These are phyloP conservation scores for Kingdonia uniflora DNA, from an alignment of 164 flowering plant genomes.

Conservation along the genomic window DNA sequence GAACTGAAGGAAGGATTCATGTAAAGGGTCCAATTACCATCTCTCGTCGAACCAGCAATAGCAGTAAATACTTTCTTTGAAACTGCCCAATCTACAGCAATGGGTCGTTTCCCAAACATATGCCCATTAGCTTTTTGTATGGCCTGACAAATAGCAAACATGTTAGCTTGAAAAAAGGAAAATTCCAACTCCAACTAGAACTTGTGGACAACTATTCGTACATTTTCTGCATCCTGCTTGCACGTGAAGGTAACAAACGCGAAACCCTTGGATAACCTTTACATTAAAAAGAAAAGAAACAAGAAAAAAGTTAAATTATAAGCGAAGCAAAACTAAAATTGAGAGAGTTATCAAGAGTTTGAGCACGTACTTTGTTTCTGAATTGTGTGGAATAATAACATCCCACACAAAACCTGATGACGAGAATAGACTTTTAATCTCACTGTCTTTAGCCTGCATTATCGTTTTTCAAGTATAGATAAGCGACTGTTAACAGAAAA, in stretches of 20 bases:
- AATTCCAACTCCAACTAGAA: not conserved
- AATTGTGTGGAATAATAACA: slow-evolving; percentile 56
- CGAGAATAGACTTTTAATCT: slow-evolving; percentile 61
- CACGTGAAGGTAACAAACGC: slow-evolving; percentile 87
- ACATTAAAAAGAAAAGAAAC: not conserved
- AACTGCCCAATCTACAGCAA: slow-evolving; percentile 99
- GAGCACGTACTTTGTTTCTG: slow-evolving; percentile 59
- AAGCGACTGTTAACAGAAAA: slow-evolving; percentile 1
- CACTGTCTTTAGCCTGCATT: slow-evolving; percentile 62
- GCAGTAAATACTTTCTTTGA: slow-evolving; percentile 64
- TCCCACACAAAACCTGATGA: slow-evolving; percentile 91
- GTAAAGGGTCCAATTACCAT: slow-evolving; percentile 32
- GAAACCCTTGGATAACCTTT: slow-evolving; percentile 79
- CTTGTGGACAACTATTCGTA: slow-evolving; percentile 17
- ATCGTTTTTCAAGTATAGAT: slow-evolving; percentile 3
- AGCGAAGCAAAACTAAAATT: slow-evolving; percentile 1
- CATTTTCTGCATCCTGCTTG: slow-evolving; percentile 89
- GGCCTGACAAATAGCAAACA: slow-evolving; percentile 38
- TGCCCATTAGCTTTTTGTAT: slow-evolving; percentile 74
- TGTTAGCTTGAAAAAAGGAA: not conserved
- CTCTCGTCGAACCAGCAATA: slow-evolving; percentile 27
- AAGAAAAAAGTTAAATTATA: not conserved
- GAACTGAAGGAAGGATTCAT: too few relatives aligned
- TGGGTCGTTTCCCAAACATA: slow-evolving; percentile 53
- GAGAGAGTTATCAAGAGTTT: not conserved